Conservation (phyloP, 129 eudicot genomes). For the Escallonia herrerae region DNA sequence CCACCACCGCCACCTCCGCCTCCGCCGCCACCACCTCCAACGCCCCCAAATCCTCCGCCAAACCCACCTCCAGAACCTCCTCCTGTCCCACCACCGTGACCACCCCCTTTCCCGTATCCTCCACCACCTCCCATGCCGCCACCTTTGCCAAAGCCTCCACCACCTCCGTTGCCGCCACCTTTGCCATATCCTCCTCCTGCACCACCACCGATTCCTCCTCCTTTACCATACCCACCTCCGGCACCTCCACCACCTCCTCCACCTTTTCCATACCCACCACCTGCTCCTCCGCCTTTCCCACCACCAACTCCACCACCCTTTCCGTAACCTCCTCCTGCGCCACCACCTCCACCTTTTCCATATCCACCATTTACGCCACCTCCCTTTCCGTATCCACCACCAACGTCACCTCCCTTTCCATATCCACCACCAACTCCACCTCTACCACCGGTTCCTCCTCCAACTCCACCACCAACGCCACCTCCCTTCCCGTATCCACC, state of each 20-base stretch:
- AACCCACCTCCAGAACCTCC: too few relatives aligned
- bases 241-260: slow-evolving; percentile 6
- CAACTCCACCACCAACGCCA: slow-evolving; percentile 14
- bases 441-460: slow-evolving; percentile 13
- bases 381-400: slow-evolving; percentile 3
- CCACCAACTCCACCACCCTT: slow-evolving; percentile 13
- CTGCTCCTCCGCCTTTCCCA: slow-evolving; percentile 6
- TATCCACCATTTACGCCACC: too few relatives aligned
- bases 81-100: too few relatives aligned
- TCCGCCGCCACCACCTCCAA: too few relatives aligned
- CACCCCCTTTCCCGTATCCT: too few relatives aligned
- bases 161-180: not conserved
- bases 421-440: slow-evolving; percentile 5
- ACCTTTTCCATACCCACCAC: slow-evolving; percentile 10
- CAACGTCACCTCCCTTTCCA: slow-evolving; percentile 20
- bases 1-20: too few relatives aligned
- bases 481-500: slow-evolving; percentile 24
- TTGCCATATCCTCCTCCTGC: not conserved
- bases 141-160: slow-evolving; percentile 1
- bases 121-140: too few relatives aligned
- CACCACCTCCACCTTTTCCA: slow-evolving; percentile 8
- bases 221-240: slow-evolving; percentile 14
- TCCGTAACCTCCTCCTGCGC: slow-evolving; percentile 12
- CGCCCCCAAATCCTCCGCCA: too few relatives aligned
- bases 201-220: slow-evolving; percentile 22